Evolutionary conservation across 2,329 filamentous ascomycete genomes (phyloP).

Genomic region (Neocucurbitaria cava): DNA sequence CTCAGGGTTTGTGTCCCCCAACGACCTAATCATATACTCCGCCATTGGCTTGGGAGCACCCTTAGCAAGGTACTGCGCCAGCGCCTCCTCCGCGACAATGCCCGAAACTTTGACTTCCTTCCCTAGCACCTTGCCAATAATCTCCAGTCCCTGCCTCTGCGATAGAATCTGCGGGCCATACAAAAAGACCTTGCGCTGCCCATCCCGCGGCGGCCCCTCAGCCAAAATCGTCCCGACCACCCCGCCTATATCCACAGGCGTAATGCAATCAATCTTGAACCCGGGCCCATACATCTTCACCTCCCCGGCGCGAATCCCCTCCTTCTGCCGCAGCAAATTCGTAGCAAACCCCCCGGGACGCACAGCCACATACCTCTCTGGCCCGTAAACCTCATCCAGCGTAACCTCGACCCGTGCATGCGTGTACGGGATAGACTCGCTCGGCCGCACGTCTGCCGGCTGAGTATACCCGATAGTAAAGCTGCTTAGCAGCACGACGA

Average conservation of each 20-base stretch:
- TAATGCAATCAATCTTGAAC: constrained; percentile 50
- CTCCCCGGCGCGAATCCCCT: constrained; percentile 37
- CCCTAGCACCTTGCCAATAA: constrained; percentile 6
- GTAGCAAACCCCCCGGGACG: constrained; percentile 56
- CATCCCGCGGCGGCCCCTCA: constrained; percentile 31
- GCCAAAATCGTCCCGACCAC: constrained; percentile 52
- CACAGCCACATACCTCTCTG: constrained; percentile 47
- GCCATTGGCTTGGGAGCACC: no score
- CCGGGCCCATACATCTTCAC: constrained; percentile 43
- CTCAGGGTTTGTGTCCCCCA: constrained; percentile 4
- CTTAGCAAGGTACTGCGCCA: not conserved
- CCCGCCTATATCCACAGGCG: constrained; percentile 55
- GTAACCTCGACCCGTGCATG: constrained; percentile 57
- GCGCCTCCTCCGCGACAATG: constrained; percentile 2
- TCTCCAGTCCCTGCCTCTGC: constrained; percentile 1
- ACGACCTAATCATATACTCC: not conserved
- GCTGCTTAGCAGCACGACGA: constrained; percentile 55
- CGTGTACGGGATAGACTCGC: constrained; percentile 42
- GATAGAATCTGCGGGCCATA: constrained; percentile 48
- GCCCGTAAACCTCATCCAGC: constrained; percentile 52
- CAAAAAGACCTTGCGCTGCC: constrained; percentile 43
- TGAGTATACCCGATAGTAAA: constrained; percentile 36
- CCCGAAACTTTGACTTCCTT: constrained; percentile 8
- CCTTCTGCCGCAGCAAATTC: constrained; percentile 47
- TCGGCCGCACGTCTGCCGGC: constrained; percentile 4